Conservation (phyloP, 495 filamentous ascomycete genomes). For the Aspergillus sclerotioniger region DNA sequence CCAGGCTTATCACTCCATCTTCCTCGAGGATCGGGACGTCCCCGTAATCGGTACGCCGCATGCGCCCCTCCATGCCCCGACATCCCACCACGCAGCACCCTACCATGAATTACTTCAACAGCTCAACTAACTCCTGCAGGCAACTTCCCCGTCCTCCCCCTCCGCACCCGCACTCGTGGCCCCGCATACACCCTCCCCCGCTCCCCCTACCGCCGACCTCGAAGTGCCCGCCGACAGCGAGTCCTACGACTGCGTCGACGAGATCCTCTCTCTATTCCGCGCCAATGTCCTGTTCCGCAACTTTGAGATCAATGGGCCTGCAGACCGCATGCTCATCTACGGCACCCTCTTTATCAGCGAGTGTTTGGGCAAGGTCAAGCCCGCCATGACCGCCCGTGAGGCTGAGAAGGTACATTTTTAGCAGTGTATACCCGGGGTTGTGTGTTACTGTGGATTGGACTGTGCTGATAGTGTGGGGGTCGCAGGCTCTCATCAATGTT, state of each 20-base stretch:
- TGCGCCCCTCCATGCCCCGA: conserved; percentile 21
- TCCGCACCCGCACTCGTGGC: conserved; percentile 88
- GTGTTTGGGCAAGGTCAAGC: conserved; percentile 79
- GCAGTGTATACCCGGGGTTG: not conserved
- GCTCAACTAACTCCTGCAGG: conserved; percentile 43
- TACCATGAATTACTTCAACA: not conserved
- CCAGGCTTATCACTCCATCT: conserved; percentile 91
- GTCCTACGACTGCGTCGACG: conserved; percentile 92
- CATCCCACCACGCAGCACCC: conserved; percentile 10
- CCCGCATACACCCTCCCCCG: conserved; percentile 79
- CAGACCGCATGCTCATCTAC: conserved; percentile 93
- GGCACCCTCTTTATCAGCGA: conserved; percentile 92
- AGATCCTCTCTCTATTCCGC: conserved; percentile 88
- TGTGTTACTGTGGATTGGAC: not conserved
- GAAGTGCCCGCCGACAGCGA: conserved; percentile 80
- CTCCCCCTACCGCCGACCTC: conserved; percentile 67
- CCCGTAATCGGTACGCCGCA: conserved; percentile 56
- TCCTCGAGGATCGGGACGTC: conserved; percentile 76
- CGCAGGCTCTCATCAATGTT: conserved; percentile 60
- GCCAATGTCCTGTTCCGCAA: conserved; percentile 99
- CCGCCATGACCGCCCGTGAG: conserved; percentile 58
- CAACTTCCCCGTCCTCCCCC: conserved; percentile 90
- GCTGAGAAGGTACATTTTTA: conserved; percentile 52
- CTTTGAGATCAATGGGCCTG: conserved; percentile 97
- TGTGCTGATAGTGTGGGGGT: not conserved